Base-by-base conservation (phyloP, 495 filamentous ascomycete genomes). In the Penicillium steckii region DNA sequence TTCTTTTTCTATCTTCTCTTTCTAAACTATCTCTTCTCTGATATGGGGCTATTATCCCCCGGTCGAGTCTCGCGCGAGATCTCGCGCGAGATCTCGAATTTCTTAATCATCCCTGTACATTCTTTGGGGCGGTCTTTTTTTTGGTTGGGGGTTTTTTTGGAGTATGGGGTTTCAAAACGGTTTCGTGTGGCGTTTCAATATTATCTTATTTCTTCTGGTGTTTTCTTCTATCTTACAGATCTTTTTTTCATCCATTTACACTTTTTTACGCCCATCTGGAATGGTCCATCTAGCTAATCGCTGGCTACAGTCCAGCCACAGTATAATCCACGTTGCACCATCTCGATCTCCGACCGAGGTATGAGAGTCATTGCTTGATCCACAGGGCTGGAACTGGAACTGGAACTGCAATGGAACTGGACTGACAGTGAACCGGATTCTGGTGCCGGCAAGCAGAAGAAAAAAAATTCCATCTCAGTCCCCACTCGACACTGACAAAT, bases 51-150 rank as follows among this genome's bases (percentile, higher is more conserved):
- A 60, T 55, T 57, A 40, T 50, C 35, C 44, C 52, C 49, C 58
- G 17, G 19, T 24, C 42, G 37, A 49, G 37, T 46, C 55, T 58
- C 37, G 37, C 33, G 23, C 44, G 53, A 44, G 53, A 40, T 55
- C 53, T 54, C 46, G 55, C 45, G 26, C 26, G 26, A n/a, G 26
- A 27, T 27, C 15, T 37, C n/a, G 15, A 15, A 37, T n/a, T 18
- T 60, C 44, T 40, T 57, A 58, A 61, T 61, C 30, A 50, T 51
- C 26, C 38, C 32, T 66, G 62, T 63, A 66, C 57, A 66, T 63
- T 46, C 38, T 46, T 50, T 56, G 46, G 29, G 43, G 56, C 27
- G 47, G 53, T 33, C 15, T 50, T 15, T 27, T 22, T 21, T 33
- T 44, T 10, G 8, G 38, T 17, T 21, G 38, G 38, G 19, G 38